These are phyloP conservation scores for Penicillium ochrochloron DNA, from an alignment of 495 filamentous ascomycete genomes.

Conservation along the genomic window DNA sequence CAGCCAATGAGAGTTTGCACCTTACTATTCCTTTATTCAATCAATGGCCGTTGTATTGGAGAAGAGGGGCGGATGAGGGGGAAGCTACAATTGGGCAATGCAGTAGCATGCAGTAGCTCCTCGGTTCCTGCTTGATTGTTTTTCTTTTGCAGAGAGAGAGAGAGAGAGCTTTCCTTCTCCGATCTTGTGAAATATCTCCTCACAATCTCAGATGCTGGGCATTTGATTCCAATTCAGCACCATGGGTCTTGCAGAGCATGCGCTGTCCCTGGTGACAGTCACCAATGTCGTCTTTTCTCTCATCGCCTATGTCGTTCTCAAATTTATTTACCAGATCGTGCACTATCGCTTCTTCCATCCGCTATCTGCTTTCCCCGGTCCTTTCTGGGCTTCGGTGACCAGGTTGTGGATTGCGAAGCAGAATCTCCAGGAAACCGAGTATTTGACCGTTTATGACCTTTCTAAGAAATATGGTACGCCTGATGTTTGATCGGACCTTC, in stretches of 20 bases:
- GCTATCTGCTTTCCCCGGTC: slow-evolving; percentile 54
- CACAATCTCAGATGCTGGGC: slow-evolving; percentile 13
- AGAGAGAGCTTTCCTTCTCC: background rate
- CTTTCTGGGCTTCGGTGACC: slow-evolving; percentile 58
- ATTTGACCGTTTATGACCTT: slow-evolving; percentile 42
- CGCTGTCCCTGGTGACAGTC: slow-evolving; percentile 40
- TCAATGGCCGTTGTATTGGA: background rate
- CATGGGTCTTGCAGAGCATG: slow-evolving; percentile 39
- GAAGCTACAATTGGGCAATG: background rate
- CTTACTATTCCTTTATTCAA: slow-evolving; percentile 16
- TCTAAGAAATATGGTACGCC: slow-evolving; percentile 56
- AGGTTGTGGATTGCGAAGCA: slow-evolving; percentile 55
- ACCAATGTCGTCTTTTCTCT: slow-evolving; percentile 32
- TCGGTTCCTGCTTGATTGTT: background rate
- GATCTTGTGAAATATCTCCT: background rate
- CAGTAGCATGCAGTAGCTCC: background rate
- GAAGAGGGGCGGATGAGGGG: background rate
- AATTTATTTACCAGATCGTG: slow-evolving; percentile 42
- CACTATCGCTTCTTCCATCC: slow-evolving; percentile 60
- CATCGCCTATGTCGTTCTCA: slow-evolving; percentile 34
- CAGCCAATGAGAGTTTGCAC: slow-evolving; percentile 19
- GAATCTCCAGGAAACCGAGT: slow-evolving; percentile 49
- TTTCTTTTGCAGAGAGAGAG: slow-evolving; percentile 1
- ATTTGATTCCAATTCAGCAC: slow-evolving; percentile 15
- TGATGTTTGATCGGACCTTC: too few relatives aligned